Percentiles rank a stretch among this genome's conserved stretches.
Conservation (phyloP, 345 rosid species). For the Salix suchowensis region DNA sequence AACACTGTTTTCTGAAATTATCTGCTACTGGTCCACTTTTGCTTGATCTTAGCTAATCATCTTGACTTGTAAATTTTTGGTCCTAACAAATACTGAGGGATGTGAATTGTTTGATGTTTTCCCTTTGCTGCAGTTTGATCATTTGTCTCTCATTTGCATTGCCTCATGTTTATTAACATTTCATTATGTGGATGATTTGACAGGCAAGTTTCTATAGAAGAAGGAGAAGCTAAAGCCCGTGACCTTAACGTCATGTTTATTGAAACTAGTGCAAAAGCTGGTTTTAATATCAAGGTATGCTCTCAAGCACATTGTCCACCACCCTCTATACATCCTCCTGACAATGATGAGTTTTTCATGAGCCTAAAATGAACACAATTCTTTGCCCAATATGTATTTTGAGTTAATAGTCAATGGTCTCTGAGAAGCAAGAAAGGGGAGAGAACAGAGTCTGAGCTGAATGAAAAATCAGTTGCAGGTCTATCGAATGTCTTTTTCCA, state of each 20-base stretch:
- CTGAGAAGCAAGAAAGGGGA: not conserved
- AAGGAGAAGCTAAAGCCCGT: slow-evolving; percentile 16
- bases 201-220: slow-evolving; percentile 20
- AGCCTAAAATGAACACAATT: not conserved
- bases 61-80: not conserved
- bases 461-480: not conserved
- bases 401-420: not conserved
- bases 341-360: not conserved
- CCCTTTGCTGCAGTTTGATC: not conserved
- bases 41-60: not conserved
- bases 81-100: not conserved
- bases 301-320: not conserved
- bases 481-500: not conserved
- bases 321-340: not conserved
- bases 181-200: not conserved
- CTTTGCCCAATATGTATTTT: not conserved
- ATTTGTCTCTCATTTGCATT: not conserved
- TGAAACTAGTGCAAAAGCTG: slow-evolving; percentile 15
- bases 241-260: slow-evolving; percentile 15
- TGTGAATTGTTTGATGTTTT: not conserved
- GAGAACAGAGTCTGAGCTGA: not conserved
- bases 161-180: not conserved
- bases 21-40: not conserved
- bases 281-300: slow-evolving; percentile 14
- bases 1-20: not conserved